Evolutionary conservation across 352 stramenopile genomes (phyloP), one percentile per base, ranked within the genome.

Genomic region (Pythium volutum): DNA sequence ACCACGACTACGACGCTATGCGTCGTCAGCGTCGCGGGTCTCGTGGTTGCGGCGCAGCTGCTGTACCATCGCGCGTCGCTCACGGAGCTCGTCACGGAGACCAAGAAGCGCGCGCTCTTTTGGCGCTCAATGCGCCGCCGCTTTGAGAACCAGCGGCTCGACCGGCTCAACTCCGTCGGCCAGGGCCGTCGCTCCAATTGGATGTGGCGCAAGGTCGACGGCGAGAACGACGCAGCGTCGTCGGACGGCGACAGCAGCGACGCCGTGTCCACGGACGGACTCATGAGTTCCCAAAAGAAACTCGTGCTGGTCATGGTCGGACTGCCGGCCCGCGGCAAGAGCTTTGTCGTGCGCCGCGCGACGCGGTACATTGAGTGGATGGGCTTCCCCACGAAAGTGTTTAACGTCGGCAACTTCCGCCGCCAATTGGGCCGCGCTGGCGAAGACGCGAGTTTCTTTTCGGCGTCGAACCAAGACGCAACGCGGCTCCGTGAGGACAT

Each of bases 251-350:
- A 38, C 7, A 38, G 33, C 36, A 64, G 55, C 34, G 56, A 66
- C 39, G 38, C 41, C 14, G 56, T 34, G 36, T 66, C 74, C 12
- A 66, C 79, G 0, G 75, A 83, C 51, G 81, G 81, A 1, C 73
- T 91, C 62, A 84, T 91, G 64, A 77, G 68, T 0, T 84, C 79
- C 41, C 81, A 91, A 64, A 91, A 91, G n/a, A 98, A 98, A 60
- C 77, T 98, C 15, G 90, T 98, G 53, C 83, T 98, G 29, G 87
- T 98, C 22, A 98, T 98, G 91, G 94, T 98, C 25, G 96, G 96
- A 0, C 69, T 98, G 9, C 96, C 96, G 0, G 96, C 89, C 1
- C 95, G 92, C 11, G 95, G 95, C 49, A 98, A 98, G 70, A 98
- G 94, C 52, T 97, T 98, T 69, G 98, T 98, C 67, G 90, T 93